Conservation (phyloP, 768 basidiomycete species). For the Piloderma croceum region DNA sequence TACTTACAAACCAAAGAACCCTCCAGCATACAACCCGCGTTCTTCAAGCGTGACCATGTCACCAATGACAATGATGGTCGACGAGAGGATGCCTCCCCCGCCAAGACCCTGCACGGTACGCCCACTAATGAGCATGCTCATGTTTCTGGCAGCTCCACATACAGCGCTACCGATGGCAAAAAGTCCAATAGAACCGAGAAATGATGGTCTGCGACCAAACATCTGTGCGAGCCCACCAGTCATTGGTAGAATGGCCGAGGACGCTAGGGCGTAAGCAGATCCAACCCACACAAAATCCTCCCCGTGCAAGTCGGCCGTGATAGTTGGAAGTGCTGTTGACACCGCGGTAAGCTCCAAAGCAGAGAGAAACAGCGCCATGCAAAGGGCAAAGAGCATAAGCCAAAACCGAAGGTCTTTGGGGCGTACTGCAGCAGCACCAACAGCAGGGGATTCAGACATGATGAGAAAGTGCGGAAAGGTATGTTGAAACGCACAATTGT, state of each 20-base stretch:
- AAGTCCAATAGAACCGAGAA: conserved; percentile 13
- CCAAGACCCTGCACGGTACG: conserved; percentile 24
- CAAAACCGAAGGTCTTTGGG: no score
- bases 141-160: conserved; percentile 25
- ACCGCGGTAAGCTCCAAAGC: neutral
- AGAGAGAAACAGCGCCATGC: neutral
- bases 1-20: conserved; percentile 21
- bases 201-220: conserved; percentile 20
- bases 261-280: no score
- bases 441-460: no score
- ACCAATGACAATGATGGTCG: conserved; percentile 28
- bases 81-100: conserved; percentile 19
- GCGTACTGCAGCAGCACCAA: no score
- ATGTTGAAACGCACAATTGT: no score
- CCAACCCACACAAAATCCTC: no score
- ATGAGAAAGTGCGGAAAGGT: no score
- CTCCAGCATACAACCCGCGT: conserved; percentile 28
- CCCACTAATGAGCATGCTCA: conserved; percentile 27
- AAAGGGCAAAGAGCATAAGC: no score
- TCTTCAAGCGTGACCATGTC: conserved; percentile 35
- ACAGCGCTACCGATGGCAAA: conserved; percentile 28
- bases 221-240: conserved; percentile 26
- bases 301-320: conserved; percentile 23
- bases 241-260: conserved; percentile 34
- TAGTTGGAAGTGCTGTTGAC: conserved; percentile 24